Base-by-base conservation (phyloP, 257 asterid species). In the Avicennia marina region DNA sequence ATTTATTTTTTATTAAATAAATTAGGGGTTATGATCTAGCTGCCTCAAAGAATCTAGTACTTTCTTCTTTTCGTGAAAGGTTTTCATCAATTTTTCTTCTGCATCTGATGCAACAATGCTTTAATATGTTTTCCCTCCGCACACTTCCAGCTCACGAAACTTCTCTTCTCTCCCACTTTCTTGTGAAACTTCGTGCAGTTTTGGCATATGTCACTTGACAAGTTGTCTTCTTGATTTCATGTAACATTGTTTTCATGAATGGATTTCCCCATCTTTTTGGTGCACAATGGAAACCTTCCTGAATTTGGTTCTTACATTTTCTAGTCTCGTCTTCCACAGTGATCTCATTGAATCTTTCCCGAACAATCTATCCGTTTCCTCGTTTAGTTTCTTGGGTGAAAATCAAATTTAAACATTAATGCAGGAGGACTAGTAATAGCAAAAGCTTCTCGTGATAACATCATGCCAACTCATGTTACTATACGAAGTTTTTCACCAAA, bases 261-360 rank as follows among this genome's bases (percentile, higher is more conserved):
- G 60, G 80, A 66, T 53, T 26, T 52, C 47, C 40, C 46, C 52
- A 44, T 64, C 74, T 59, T 66, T 29, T 57, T 66, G 55, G 34
- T 51, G 19, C 18, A 60, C 31, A 12, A 36, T 41, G 51, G 21
- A 39, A 39, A 40, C 41, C 56, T 62, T 79, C 58, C 76, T 58
- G 73, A 72, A 83, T 62, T 43, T 49, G 71, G 71, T 42, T 64
- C 33, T 70, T 21, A 57, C 45, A 59, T 69, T 73, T n/a, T 68
- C 62, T 53, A 67, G 84, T 72, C 77, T 68, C 74, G 78, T 72
- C 78, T 77, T 62, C 73, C 49, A 73, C 77, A 82, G 80, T 66
- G 64, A 56, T 56, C 45, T 55, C 64, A 68, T 67, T 70, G 58
- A 73, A 70, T 71, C 72, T 75, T 72, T 52, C 69, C 72, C 60